Conservation (phyloP, 345 rosid species). For the Linum lewisii region DNA sequence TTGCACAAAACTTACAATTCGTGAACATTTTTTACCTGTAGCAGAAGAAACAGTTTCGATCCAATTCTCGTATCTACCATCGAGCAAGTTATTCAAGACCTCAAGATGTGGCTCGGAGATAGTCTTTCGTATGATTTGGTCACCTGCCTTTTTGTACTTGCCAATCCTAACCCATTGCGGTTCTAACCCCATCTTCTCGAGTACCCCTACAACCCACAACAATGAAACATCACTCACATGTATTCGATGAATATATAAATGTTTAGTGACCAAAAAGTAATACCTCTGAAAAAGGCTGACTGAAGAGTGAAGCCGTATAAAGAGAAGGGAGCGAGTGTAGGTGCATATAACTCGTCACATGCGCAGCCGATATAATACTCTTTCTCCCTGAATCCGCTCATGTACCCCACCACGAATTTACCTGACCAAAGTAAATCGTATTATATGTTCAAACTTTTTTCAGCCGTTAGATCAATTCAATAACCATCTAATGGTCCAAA, state of each 20-base stretch:
- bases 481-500: too few species aligned
- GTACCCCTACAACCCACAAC: slow-evolving; percentile 43
- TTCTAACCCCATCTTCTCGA: slow-evolving; percentile 83
- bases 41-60: slow-evolving; percentile 64
- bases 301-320: slow-evolving; percentile 81
- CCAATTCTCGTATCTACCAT: slow-evolving; percentile 83
- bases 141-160: slow-evolving; percentile 93
- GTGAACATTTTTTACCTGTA: slow-evolving; percentile 45
- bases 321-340: slow-evolving; percentile 86
- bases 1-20: neutral
- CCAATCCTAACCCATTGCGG: slow-evolving; percentile 90
- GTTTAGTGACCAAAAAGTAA: slow-evolving; percentile 2
- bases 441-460: slow-evolving; percentile 17
- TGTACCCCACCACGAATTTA: slow-evolving; percentile 73
- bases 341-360: slow-evolving; percentile 79
- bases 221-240: neutral
- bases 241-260: neutral
- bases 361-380: slow-evolving; percentile 86
- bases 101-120: slow-evolving; percentile 88
- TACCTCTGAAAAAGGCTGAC: slow-evolving; percentile 85
- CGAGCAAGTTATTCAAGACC: slow-evolving; percentile 82
- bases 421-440: too few species aligned
- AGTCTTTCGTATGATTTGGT: slow-evolving; percentile 65
- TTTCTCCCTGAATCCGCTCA: slow-evolving; percentile 66
- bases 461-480: neutral